These are phyloP conservation scores for Lodderomyces beijingensis DNA, from an alignment of 1,139 yeast genomes.

Conservation along the genomic window DNA sequence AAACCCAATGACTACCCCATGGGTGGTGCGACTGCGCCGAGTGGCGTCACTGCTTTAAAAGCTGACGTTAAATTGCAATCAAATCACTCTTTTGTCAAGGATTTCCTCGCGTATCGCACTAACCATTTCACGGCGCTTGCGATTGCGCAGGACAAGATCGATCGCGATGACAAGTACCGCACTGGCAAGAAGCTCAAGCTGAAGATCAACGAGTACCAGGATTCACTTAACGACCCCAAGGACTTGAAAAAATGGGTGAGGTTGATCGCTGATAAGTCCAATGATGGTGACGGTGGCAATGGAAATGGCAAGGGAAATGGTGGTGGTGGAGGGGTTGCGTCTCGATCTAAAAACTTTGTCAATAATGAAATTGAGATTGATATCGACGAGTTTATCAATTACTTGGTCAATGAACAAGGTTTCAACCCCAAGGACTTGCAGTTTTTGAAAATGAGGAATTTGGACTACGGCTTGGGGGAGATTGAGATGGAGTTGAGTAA, in stretches of 20 bases:
- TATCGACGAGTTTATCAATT: constrained; percentile 27
- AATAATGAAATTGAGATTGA: constrained; percentile 17
- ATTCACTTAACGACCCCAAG: constrained; percentile 19
- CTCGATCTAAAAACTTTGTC: constrained; percentile 6
- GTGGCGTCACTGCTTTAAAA: too few species aligned
- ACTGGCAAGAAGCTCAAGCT: constrained; percentile 11
- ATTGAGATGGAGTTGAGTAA: constrained; percentile 35
- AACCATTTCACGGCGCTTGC: constrained; percentile 1
- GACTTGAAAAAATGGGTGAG: constrained; percentile 25
- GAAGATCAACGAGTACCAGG: constrained; percentile 21
- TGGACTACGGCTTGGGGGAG: constrained; percentile 36
- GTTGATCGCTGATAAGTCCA: constrained; percentile 16
- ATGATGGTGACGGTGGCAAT: constrained; percentile 1
- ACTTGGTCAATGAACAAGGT: constrained; percentile 26
- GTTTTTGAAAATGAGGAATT: constrained; percentile 19
- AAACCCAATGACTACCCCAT: not conserved
- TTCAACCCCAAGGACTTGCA: constrained; percentile 25
- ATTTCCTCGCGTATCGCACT: constrained; percentile 10
- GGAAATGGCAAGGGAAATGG: too few species aligned
- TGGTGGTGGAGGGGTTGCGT: too few species aligned
- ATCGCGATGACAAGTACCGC: not conserved
- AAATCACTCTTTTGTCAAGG: constrained; percentile 17
- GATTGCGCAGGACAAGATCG: not conserved
- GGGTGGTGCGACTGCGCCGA: not conserved
- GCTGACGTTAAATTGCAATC: constrained; percentile 8